A percentile compares a stretch with the other conserved stretches of the same genome.
Evolutionary conservation across 2,329 filamentous ascomycete species (phyloP).

Genomic region (Fusarium nelsonii): DNA sequence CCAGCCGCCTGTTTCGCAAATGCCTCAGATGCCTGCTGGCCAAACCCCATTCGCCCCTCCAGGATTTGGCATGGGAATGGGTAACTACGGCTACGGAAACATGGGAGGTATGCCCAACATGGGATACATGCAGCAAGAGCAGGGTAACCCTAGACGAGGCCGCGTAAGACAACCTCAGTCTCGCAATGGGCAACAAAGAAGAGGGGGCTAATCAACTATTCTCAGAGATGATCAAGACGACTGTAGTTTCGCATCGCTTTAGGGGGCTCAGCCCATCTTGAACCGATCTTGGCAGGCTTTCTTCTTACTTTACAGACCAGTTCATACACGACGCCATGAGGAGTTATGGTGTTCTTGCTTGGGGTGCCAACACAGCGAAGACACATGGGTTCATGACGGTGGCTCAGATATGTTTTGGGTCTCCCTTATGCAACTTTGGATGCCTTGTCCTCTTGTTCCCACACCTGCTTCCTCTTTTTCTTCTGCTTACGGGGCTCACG

Average conservation of each 20-base stretch:
- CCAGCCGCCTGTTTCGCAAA: constrained; percentile 60
- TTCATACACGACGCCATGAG: constrained; percentile 41
- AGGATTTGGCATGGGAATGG: constrained; percentile 63
- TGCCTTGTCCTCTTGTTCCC: constrained; percentile 41
- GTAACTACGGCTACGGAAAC: constrained; percentile 60
- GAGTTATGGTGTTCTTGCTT: constrained; percentile 43
- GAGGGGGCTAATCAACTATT: constrained; percentile 43
- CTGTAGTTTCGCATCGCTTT: constrained; percentile 21
- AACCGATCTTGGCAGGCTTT: constrained; percentile 39
- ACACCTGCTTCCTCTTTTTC: constrained; percentile 38
- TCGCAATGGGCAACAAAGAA: constrained; percentile 30
- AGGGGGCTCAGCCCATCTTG: constrained; percentile 26
- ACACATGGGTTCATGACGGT: constrained; percentile 31
- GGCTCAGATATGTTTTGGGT: constrained; percentile 26
- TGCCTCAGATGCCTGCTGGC: constrained; percentile 57
- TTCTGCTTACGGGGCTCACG: constrained; percentile 34
- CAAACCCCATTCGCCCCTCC: constrained; percentile 63
- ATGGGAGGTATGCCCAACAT: constrained; percentile 62
- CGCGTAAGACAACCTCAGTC: constrained; percentile 61
- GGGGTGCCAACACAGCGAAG: constrained; percentile 33
- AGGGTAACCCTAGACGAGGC: constrained; percentile 68
- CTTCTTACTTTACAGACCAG: constrained; percentile 38
- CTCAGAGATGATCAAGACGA: constrained; percentile 48
- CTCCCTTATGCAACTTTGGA: constrained; percentile 40
- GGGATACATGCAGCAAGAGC: constrained; percentile 66